phyloP scores from a whole-genome alignment of 2,329 filamentous ascomycete genomes.

The Alternaria atra region DNA sequence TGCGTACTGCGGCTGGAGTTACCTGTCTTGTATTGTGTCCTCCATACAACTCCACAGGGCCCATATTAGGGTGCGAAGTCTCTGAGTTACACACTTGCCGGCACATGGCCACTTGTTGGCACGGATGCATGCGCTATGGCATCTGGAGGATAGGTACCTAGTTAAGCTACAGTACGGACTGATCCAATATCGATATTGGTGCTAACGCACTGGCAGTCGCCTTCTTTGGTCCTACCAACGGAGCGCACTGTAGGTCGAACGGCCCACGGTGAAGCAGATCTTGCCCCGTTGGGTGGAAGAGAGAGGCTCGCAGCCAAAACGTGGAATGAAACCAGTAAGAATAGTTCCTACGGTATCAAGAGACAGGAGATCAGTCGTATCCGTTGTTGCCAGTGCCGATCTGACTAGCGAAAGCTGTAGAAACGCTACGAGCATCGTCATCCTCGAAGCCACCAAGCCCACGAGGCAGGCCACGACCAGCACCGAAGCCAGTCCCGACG shows the following conservation, averaged over 20 bases:
- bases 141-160: neutral
- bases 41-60: neutral
- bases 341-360: conserved; percentile 2
- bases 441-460: conserved; percentile 68
- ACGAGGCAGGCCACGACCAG: conserved; percentile 53
- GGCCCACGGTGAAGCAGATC: conserved; percentile 7
- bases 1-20: neutral
- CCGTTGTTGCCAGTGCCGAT: conserved; percentile 74
- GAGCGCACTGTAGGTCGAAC: conserved; percentile 3
- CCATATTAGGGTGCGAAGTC: neutral
- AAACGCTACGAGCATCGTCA: conserved; percentile 95
- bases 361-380: conserved; percentile 62
- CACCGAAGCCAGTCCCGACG: conserved; percentile 46
- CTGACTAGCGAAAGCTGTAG: conserved; percentile 96
- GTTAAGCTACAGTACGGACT: conserved; percentile 8
- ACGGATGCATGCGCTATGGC: neutral
- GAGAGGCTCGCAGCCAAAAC: conserved; percentile 23
- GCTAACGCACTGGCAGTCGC: conserved; percentile 17
- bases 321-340: conserved; percentile 8
- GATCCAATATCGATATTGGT: conserved; percentile 18
- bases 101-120: neutral
- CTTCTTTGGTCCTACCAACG: conserved; percentile 7
- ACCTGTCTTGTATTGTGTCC: neutral
- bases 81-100: neutral
- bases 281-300: conserved; percentile 12